Percentiles rank a stretch among this genome's conserved stretches.
Evolutionary conservation across 306 rosid species (phyloP).

Genomic region (Prunus mongolica): DNA sequence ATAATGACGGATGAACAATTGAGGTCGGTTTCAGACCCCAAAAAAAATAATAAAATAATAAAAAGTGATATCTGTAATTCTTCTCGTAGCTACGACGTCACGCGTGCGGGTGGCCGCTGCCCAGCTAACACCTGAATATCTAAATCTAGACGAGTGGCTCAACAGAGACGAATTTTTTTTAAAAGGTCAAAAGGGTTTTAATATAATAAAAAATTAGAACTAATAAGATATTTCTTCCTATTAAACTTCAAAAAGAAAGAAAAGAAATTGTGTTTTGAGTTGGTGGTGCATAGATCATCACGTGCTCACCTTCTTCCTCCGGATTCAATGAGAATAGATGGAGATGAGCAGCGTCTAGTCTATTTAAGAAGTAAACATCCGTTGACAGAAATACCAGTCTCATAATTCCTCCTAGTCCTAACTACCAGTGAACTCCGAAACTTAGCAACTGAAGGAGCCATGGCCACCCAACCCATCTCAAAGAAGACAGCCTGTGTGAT

Average conservation of each 20-base stretch:
- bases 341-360: background rate
- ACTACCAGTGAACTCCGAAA: background rate
- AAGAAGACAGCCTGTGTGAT: slow-evolving; percentile 66
- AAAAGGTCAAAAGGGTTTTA: background rate
- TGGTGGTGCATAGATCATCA: slow-evolving; percentile 16
- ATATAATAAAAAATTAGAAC: no score
- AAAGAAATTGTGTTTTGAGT: background rate
- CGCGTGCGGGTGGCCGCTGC: no score
- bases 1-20: no score
- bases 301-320: slow-evolving; percentile 39
- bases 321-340: background rate
- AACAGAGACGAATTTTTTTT: no score
- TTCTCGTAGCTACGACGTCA: no score
- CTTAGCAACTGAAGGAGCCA: slow-evolving; percentile 4
- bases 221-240: no score
- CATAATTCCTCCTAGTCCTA: background rate
- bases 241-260: background rate
- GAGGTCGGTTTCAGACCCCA: no score
- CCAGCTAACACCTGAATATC: no score
- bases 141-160: no score
- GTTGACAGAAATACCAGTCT: background rate
- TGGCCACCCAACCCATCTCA: slow-evolving; percentile 37
- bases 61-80: no score
- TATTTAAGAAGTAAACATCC: background rate
- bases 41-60: no score